phyloP scores from a whole-genome alignment of 2,329 filamentous ascomycete genomes.

The Calonectria pseudoturangicola region DNA sequence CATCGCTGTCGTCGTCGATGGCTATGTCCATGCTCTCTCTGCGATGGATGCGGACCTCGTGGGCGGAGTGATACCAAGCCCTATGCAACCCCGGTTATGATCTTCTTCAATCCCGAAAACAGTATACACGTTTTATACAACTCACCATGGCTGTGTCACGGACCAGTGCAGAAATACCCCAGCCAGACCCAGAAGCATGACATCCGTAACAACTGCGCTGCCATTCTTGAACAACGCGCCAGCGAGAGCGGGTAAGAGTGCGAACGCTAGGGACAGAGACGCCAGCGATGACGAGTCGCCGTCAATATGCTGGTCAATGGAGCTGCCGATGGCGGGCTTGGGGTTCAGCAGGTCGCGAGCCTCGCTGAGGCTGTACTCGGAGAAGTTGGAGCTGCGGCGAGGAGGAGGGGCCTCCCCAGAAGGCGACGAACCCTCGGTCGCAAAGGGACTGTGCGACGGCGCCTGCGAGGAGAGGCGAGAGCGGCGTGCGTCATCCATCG shows the following conservation, averaged over 20 bases:
- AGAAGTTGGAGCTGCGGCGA: slow-evolving; percentile 85
- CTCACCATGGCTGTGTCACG: slow-evolving; percentile 90
- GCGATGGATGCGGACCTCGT: slow-evolving; percentile 74
- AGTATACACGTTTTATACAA: slow-evolving; percentile 23
- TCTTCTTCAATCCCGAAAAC: slow-evolving; percentile 5
- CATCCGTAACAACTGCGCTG: slow-evolving; percentile 87
- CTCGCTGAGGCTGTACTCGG: slow-evolving; percentile 83
- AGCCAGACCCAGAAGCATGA: slow-evolving; percentile 86
- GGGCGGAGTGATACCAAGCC: slow-evolving; percentile 82
- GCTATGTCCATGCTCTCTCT: slow-evolving; percentile 64
- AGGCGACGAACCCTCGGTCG: slow-evolving; percentile 49
- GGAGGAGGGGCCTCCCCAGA: slow-evolving; percentile 64
- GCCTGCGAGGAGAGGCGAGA: slow-evolving; percentile 58
- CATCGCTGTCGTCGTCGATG: slow-evolving; percentile 68
- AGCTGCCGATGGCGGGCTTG: slow-evolving; percentile 57
- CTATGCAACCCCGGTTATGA: slow-evolving; percentile 38
- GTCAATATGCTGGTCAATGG: slow-evolving; percentile 54
- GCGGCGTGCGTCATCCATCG: slow-evolving; percentile 64
- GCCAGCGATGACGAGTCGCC: slow-evolving; percentile 82
- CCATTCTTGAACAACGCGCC: slow-evolving; percentile 91
- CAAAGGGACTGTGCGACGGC: slow-evolving; percentile 39
- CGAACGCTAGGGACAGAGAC: slow-evolving; percentile 87
- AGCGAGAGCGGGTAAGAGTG: slow-evolving; percentile 88
- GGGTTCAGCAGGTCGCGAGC: slow-evolving; percentile 81
- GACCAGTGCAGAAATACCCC: slow-evolving; percentile 95